Conservation (phyloP, 306 rosid genomes). For the Luffa acutangula region DNA sequence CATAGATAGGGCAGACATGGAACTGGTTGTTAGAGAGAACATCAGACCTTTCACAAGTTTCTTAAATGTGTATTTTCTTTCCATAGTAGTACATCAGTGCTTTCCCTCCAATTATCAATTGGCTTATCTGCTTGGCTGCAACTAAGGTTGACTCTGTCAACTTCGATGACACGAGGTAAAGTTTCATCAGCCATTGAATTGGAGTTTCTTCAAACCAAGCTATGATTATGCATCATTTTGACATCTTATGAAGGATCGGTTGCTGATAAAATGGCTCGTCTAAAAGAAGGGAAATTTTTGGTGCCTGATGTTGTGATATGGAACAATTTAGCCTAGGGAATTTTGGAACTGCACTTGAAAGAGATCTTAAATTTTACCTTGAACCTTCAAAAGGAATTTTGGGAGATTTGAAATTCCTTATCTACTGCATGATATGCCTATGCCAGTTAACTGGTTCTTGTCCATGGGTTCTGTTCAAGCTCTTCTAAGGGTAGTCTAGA, state of each 20-base stretch:
- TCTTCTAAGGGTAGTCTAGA: not conserved
- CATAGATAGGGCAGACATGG: not conserved
- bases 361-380: slow-evolving; percentile 51
- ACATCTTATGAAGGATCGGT: slow-evolving; percentile 67
- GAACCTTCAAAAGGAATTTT: slow-evolving; percentile 62
- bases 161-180: not conserved
- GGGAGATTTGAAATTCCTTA: slow-evolving; percentile 75
- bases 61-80: not conserved
- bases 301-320: slow-evolving; percentile 60
- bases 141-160: not conserved
- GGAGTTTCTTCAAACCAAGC: slow-evolving; percentile 21
- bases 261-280: slow-evolving; percentile 65
- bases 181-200: not conserved
- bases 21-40: not conserved
- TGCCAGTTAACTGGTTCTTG: slow-evolving; percentile 3
- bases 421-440: slow-evolving; percentile 48
- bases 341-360: slow-evolving; percentile 57
- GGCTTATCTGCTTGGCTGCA: not conserved
- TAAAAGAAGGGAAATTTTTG: slow-evolving; percentile 47
- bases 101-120: not conserved
- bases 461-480: not conserved
- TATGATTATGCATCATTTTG: slow-evolving; percentile 65
- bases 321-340: slow-evolving; percentile 50
- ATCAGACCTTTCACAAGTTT: not conserved
- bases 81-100: not conserved